Conservation (phyloP, 352 stramenopile genomes). For the Globisporangium carolinianum region DNA sequence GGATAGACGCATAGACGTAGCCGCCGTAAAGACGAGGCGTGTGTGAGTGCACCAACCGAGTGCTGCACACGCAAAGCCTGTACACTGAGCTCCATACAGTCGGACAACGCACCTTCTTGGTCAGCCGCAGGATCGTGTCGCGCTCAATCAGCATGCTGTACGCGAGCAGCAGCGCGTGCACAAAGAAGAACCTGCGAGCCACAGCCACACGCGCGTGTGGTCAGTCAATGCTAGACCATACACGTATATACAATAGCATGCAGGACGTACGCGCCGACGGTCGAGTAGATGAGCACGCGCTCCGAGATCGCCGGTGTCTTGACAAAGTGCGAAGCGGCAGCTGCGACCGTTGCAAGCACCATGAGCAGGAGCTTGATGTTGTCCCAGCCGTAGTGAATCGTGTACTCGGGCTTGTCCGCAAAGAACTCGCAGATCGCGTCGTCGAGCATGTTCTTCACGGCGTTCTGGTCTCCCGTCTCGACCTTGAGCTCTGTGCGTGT, state of each 20-base stretch:
- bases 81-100: too few species aligned
- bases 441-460: slow-evolving; percentile 83
- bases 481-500: slow-evolving; percentile 39
- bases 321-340: slow-evolving; percentile 66
- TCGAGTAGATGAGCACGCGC: slow-evolving; percentile 60
- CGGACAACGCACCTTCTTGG: slow-evolving; percentile 34
- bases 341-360: slow-evolving; percentile 51
- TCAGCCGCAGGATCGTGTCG: slow-evolving; percentile 69
- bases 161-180: slow-evolving; percentile 63
- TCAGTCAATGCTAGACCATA: not conserved
- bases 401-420: slow-evolving; percentile 42
- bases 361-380: slow-evolving; percentile 82
- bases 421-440: slow-evolving; percentile 76
- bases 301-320: slow-evolving; percentile 53
- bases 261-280: slow-evolving; percentile 41
- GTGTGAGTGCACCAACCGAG: not conserved
- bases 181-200: slow-evolving; percentile 63
- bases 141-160: slow-evolving; percentile 74
- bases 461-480: slow-evolving; percentile 80
- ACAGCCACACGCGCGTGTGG: not conserved
- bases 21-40: not conserved
- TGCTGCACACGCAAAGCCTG: not conserved
- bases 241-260: too few species aligned
- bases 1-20: too few species aligned
- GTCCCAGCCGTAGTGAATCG: slow-evolving; percentile 73